Conservation (phyloP, 805 yeast genomes). For the Starmerella bombicola region DNA sequence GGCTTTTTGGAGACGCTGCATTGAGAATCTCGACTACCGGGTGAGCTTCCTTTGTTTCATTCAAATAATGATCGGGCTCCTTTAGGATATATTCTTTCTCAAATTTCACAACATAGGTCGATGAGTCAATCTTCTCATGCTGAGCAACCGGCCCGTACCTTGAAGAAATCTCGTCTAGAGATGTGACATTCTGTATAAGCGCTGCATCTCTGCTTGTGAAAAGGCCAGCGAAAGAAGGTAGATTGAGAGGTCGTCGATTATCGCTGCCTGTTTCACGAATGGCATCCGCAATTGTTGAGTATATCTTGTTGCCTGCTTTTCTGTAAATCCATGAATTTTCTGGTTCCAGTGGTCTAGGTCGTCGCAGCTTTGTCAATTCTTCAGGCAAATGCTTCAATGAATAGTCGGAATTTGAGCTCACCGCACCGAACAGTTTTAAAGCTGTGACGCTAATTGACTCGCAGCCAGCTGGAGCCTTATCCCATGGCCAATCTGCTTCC, state of each 20-base stretch:
- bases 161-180: not conserved
- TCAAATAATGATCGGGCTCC: not conserved
- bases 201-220: not conserved
- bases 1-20: not conserved
- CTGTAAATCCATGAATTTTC: conserved; percentile 2
- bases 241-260: not conserved
- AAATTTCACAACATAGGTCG: not conserved
- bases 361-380: not conserved
- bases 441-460: conserved; percentile 8
- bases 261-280: not conserved
- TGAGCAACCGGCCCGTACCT: not conserved
- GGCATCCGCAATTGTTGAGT: not conserved
- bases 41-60: not conserved
- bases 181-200: not conserved
- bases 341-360: not conserved
- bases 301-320: not conserved
- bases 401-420: not conserved
- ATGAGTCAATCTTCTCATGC: not conserved
- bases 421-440: conserved; percentile 12
- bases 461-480: conserved; percentile 7
- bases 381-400: not conserved
- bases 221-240: not conserved
- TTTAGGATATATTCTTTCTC: not conserved
- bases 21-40: not conserved
- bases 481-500: conserved; percentile 5